phyloP scores from a whole-genome alignment of 768 basidiomycete genomes.

The Mycena galopus region DNA sequence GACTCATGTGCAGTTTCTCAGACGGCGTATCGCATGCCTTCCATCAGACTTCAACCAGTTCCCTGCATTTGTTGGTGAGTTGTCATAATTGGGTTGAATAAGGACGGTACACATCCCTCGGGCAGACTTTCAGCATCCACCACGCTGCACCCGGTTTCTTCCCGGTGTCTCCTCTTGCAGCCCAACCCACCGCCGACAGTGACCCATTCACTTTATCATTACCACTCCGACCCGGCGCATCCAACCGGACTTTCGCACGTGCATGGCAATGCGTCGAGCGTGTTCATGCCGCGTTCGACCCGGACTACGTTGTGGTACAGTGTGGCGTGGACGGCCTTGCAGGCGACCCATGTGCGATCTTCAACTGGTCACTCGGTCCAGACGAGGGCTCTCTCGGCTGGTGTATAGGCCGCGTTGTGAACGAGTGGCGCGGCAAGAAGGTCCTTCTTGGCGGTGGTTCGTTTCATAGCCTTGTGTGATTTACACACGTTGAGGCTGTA shows the following conservation, averaged over 20 bases:
- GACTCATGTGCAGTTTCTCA: no score
- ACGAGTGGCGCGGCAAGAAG: constrained; percentile 70
- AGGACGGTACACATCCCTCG: no score
- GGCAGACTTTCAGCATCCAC: constrained; percentile 86
- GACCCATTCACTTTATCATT: constrained; percentile 84
- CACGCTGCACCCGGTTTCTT: constrained; percentile 89
- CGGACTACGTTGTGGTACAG: constrained; percentile 86
- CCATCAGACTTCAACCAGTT: constrained; percentile 50
- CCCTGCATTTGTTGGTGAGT: constrained; percentile 63
- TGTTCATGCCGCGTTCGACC: constrained; percentile 71
- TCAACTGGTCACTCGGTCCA: constrained; percentile 76
- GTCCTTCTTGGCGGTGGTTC: constrained; percentile 84
- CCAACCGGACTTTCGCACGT: constrained; percentile 67
- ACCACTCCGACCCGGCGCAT: constrained; percentile 82
- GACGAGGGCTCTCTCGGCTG: constrained; percentile 76
- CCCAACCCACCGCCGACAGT: constrained; percentile 56
- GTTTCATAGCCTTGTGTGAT: constrained; percentile 28
- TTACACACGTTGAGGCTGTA: not conserved
- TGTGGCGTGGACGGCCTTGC: constrained; percentile 91
- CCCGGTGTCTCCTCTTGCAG: constrained; percentile 69
- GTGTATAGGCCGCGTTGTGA: constrained; percentile 67
- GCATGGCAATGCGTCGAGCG: constrained; percentile 77
- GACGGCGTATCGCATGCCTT: constrained; percentile 91
- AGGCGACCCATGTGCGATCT: constrained; percentile 82
- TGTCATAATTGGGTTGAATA: no score